Percentiles rank a stretch among this genome's conserved stretches.
Conservation (phyloP, 768 basidiomycete genomes). For the Russula griseocarnosa region DNA sequence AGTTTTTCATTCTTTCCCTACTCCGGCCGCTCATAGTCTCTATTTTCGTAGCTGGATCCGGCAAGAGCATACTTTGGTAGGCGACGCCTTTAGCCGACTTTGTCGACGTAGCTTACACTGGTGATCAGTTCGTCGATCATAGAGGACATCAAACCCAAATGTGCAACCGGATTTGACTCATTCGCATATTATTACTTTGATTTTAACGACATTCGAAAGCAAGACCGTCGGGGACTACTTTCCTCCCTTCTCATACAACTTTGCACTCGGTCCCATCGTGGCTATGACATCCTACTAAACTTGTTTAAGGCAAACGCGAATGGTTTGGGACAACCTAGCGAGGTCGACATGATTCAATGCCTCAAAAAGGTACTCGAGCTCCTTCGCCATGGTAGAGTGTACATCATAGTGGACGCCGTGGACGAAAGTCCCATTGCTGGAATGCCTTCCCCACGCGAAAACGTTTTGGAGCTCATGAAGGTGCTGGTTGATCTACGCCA, state of each 20-base stretch:
- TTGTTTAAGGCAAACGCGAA: neutral
- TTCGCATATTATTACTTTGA: conserved; percentile 5
- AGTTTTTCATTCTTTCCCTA: too few species aligned
- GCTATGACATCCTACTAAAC: neutral
- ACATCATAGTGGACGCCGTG: neutral
- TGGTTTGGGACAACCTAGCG: neutral
- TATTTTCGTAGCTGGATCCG: conserved; percentile 4
- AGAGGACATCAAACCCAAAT: neutral
- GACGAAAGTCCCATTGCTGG: conserved; percentile 6
- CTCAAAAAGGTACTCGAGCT: neutral
- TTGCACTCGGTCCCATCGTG: neutral
- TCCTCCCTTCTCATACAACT: conserved; percentile 7
- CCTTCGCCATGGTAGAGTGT: neutral
- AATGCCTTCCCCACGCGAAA: neutral
- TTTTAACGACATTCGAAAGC: neutral
- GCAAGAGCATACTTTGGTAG: conserved; percentile 11
- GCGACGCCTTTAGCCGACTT: neutral
- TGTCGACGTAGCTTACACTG: neutral
- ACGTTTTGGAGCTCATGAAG: too few species aligned
- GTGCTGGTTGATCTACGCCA: too few species aligned
- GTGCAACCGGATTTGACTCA: neutral
- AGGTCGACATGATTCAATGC: neutral
- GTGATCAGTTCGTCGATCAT: conserved; percentile 4
- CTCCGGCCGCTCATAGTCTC: neutral
- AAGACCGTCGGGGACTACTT: conserved; percentile 1